These are phyloP conservation scores for Phlyctochytrium planicorne DNA, from an alignment of 192 early-diverging fungal genomes.

Conservation along the genomic window DNA sequence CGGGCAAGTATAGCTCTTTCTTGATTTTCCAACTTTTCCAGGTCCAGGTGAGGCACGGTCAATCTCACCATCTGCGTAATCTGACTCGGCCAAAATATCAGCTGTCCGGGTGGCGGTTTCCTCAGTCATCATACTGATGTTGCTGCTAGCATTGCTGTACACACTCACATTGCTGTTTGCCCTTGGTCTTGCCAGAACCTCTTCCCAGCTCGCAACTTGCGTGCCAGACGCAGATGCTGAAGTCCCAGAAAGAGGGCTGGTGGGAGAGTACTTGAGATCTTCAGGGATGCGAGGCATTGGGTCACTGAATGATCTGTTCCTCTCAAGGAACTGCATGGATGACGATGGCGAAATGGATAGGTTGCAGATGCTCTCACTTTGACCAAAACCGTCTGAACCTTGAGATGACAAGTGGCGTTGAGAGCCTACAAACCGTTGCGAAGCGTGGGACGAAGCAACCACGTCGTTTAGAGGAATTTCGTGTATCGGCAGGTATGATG, in stretches of 20 bases:
- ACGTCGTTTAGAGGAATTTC: neutral
- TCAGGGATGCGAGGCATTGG: constrained; percentile 1
- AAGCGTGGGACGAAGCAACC: neutral
- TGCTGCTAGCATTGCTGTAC: neutral
- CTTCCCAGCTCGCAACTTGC: neutral
- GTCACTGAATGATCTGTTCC: neutral
- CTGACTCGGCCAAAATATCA: neutral
- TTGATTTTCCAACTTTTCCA: neutral
- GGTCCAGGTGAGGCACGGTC: too few relatives aligned
- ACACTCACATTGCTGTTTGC: constrained; percentile 7
- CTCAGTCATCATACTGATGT: neutral
- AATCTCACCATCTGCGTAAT: neutral
- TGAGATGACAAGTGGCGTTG: too few relatives aligned
- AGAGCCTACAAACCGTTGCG: too few relatives aligned
- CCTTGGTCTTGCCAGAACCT: neutral
- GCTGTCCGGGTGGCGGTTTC: neutral
- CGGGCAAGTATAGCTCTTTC: neutral
- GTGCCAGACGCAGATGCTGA: neutral
- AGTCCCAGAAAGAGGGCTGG: neutral
- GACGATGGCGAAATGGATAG: neutral
- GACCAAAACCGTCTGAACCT: too few relatives aligned
- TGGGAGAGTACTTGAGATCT: neutral
- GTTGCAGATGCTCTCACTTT: neutral
- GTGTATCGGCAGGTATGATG: neutral
- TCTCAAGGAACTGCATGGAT: neutral